These are phyloP conservation scores for Microbotryum lychnidis-dioicae DNA, from an alignment of 1,284 basidiomycete genomes.

Conservation along the genomic window DNA sequence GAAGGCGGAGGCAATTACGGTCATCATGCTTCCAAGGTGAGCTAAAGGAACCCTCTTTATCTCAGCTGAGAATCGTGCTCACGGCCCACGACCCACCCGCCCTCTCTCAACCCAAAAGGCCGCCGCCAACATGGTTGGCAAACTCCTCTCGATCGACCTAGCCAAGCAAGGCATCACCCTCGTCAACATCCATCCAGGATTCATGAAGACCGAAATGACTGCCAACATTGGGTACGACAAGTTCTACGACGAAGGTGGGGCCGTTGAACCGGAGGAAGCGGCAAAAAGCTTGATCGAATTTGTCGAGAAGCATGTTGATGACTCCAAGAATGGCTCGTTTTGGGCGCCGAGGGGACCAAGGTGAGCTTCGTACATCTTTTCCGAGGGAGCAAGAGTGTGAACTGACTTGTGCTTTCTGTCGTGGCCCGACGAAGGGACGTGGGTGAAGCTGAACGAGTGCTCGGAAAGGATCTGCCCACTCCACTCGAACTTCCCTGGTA, in stretches of 20 bases:
- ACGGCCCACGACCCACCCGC: too few relatives aligned
- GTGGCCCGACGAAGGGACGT: constrained; percentile 40
- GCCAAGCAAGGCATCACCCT: constrained; percentile 43
- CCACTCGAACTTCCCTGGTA: constrained; percentile 46
- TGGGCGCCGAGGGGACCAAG: constrained; percentile 46
- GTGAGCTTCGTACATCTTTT: constrained; percentile 34
- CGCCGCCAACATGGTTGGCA: constrained; percentile 48
- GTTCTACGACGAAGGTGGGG: constrained; percentile 47
- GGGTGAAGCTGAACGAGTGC: constrained; percentile 45
- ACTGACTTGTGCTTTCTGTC: neutral
- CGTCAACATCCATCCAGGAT: constrained; percentile 45
- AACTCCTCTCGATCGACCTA: constrained; percentile 45
- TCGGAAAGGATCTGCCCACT: constrained; percentile 44
- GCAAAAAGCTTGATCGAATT: constrained; percentile 44
- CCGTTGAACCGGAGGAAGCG: constrained; percentile 45
- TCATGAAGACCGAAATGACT: constrained; percentile 46
- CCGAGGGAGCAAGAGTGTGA: neutral
- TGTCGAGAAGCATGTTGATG: constrained; percentile 39
- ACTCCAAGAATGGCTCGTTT: constrained; percentile 43
- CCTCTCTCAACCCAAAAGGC: constrained; percentile 40
- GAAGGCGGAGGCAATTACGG: constrained; percentile 49
- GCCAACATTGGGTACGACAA: constrained; percentile 46
- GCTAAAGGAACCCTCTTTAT: neutral
- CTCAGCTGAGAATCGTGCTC: neutral
- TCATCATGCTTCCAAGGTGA: constrained; percentile 41